These are phyloP conservation scores for Rhynchosporium secalis DNA, from an alignment of 2,329 filamentous ascomycete genomes.

Conservation along the genomic window DNA sequence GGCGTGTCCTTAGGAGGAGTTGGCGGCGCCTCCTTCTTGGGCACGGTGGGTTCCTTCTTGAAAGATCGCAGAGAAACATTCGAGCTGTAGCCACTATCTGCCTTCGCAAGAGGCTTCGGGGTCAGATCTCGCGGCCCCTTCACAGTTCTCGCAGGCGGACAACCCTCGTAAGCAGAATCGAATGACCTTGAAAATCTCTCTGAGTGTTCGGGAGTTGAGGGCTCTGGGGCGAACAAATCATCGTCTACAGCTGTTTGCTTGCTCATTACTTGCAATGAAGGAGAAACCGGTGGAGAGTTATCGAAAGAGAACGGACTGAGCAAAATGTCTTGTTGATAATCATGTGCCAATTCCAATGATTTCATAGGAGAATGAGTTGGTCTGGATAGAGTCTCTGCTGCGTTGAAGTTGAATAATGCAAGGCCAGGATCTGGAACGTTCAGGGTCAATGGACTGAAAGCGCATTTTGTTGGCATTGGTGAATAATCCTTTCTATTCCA, in stretches of 20 bases:
- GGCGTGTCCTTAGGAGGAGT: constrained; percentile 25
- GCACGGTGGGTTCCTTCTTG: constrained; percentile 26
- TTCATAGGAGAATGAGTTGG: constrained; percentile 29
- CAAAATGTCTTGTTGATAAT: constrained; percentile 33
- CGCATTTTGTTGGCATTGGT: constrained; percentile 3
- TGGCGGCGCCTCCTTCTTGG: constrained; percentile 27
- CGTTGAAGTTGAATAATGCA: constrained; percentile 27
- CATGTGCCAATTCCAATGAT: constrained; percentile 29
- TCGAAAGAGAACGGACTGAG: constrained; percentile 43
- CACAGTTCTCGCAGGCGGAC: constrained; percentile 6
- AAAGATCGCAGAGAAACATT: constrained; percentile 58
- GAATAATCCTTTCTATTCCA: background rate
- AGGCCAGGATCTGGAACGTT: constrained; percentile 25
- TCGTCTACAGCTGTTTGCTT: constrained; percentile 52
- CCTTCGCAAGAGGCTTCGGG: constrained; percentile 51
- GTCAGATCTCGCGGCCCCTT: constrained; percentile 21
- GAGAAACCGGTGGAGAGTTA: constrained; percentile 37
- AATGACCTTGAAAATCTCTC: constrained; percentile 25
- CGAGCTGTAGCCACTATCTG: constrained; percentile 63
- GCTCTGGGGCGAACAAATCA: constrained; percentile 45
- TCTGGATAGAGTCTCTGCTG: constrained; percentile 15
- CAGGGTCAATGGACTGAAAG: constrained; percentile 24
- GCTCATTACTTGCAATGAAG: constrained; percentile 47
- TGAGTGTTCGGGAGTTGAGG: constrained; percentile 25
- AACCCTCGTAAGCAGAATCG: constrained; percentile 33